Evolutionary conservation across 306 rosid genomes (phyloP), one percentile per base, ranked within the genome.

Genomic region (Vigna radiata): DNA sequence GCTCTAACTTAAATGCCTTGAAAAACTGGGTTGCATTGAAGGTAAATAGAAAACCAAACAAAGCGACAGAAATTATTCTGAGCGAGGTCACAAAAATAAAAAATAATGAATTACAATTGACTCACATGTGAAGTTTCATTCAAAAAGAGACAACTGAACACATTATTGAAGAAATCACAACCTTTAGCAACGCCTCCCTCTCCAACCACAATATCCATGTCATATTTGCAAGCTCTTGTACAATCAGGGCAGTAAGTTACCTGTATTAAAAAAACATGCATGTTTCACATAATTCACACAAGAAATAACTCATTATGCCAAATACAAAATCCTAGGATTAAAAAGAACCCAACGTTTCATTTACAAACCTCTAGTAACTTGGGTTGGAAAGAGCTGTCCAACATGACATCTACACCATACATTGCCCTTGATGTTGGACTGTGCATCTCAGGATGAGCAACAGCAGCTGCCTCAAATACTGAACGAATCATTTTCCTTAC

Each of bases 221-320:
- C 98, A 29, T 89, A 90, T 70, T 83, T 89, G 93, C 96, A 92
- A 21, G 92, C 98, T 85, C 98, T 87, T 19, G 90, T 82, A 73
- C 98, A 95, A 83, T 95, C 98, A 8, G 98, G 98, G 73, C 98
- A 95, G 80, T 92, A 95, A 31, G 98, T 95, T 78, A 92, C 98
- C 97, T 92, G 61, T n/a, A 86, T 33, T 18, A 86, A 33, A 60
- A 58, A 65, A 49, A 71, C 36, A 76, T 68, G 36, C 50, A 36
- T 65, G 27, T 54, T 15, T 59, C 8, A 53, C 67, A 63, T 17
- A 54, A 44, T 55, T 27, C 21, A 19, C 21, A 19, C 21, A 19
- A 19, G 21, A 19, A 19, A 19, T 19, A 19, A 19, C 21, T 19
- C 63, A 76, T 76, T 50, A 27, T 48, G 67, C 31, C 65, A 54